A percentile compares a stretch with the other conserved stretches of the same genome.
These are phyloP conservation scores for Trametes villosa DNA, from an alignment of 768 basidiomycete species.

Conservation along the genomic window DNA sequence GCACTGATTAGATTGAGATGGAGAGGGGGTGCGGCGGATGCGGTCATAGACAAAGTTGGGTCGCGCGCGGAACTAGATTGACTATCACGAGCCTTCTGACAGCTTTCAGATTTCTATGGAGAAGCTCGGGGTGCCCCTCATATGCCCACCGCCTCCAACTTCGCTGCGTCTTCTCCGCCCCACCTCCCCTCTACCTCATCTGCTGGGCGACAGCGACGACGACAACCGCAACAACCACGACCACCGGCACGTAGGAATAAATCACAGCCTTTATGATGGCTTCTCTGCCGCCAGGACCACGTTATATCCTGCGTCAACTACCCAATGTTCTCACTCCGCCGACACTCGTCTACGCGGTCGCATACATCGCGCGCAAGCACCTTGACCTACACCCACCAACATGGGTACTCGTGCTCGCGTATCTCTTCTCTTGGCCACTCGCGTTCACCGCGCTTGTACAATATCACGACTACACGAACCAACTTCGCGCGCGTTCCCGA, in stretches of 20 bases:
- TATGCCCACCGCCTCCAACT: not conserved
- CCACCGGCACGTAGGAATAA: no score
- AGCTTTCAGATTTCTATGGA: not conserved
- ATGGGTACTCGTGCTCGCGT: conserved; percentile 20
- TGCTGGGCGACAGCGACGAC: not conserved
- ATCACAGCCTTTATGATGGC: no score
- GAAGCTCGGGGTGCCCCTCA: not conserved
- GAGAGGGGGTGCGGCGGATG: no score
- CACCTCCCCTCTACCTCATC: not conserved
- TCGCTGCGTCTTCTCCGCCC: not conserved
- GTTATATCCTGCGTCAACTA: conserved; percentile 15
- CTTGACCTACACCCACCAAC: not conserved
- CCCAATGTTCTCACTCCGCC: conserved; percentile 33
- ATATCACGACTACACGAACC: conserved; percentile 15
- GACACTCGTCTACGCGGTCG: conserved; percentile 13
- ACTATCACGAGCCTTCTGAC: not conserved
- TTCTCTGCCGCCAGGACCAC: conserved; percentile 20
- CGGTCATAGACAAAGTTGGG: no score
- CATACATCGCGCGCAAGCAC: conserved; percentile 13
- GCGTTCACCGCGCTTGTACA: conserved; percentile 18
- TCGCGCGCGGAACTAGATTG: no score
- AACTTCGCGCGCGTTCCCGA: conserved; percentile 12
- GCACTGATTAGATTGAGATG: no score
- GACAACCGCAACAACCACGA: not conserved
- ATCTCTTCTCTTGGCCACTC: conserved; percentile 24